Evolutionary conservation across 306 rosid species (phyloP).

Genomic region (Prinsepia uniflora): DNA sequence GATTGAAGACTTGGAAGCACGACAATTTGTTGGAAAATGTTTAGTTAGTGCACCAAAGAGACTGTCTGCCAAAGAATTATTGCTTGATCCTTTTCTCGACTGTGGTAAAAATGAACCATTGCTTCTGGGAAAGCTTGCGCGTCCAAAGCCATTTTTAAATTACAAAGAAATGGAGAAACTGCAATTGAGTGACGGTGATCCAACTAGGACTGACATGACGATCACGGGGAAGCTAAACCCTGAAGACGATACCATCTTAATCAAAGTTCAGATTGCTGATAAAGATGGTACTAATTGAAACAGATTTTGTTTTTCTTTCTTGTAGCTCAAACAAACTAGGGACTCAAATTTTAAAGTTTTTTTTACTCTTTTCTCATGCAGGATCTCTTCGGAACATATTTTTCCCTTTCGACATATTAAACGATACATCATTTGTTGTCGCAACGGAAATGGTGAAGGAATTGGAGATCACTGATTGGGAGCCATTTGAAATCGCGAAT

Average conservation of each 20-base stretch:
- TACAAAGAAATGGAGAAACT: slow-evolving; percentile 56
- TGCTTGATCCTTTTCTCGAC: slow-evolving; percentile 63
- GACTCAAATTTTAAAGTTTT: slow-evolving; percentile 16
- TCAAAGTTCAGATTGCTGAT: slow-evolving; percentile 68
- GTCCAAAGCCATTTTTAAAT: slow-evolving; percentile 63
- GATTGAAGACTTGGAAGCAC: slow-evolving; percentile 66
- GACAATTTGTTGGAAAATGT: slow-evolving; percentile 61
- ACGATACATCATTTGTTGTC: slow-evolving; percentile 73
- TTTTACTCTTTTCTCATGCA: slow-evolving; percentile 32
- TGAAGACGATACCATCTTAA: slow-evolving; percentile 64
- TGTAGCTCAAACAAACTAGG: slow-evolving; percentile 3
- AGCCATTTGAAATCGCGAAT: slow-evolving; percentile 72
- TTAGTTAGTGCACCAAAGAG: slow-evolving; percentile 57
- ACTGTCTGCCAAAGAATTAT: slow-evolving; percentile 62
- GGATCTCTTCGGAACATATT: slow-evolving; percentile 67
- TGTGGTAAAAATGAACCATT: slow-evolving; percentile 35
- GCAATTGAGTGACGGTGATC: slow-evolving; percentile 28
- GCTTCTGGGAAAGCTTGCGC: slow-evolving; percentile 29
- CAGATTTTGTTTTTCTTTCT: background rate
- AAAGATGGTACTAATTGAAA: slow-evolving; percentile 47
- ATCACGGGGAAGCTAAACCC: slow-evolving; percentile 86
- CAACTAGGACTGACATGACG: slow-evolving; percentile 58
- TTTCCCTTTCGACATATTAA: slow-evolving; percentile 70
- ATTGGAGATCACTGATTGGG: slow-evolving; percentile 78
- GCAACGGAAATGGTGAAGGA: slow-evolving; percentile 92